Evolutionary conservation across 192 early-diverging fungal genomes (phyloP).

Genomic region (Entophlyctis luteolus): DNA sequence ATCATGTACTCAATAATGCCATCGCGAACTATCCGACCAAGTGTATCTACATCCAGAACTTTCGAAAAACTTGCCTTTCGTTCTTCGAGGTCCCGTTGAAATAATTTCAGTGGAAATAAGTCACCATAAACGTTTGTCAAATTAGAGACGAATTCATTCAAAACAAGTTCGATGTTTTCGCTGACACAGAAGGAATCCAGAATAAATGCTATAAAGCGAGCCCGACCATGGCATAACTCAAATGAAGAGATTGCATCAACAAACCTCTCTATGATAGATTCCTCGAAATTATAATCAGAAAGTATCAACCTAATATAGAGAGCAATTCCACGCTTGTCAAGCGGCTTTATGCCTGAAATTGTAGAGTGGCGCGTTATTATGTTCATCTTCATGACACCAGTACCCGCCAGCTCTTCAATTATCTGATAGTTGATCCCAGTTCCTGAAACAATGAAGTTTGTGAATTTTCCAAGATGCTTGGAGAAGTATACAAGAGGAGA

Average conservation of each 20-base stretch:
- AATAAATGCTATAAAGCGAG: conserved; percentile 36
- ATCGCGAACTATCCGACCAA: conserved; percentile 17
- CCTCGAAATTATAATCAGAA: conserved; percentile 15
- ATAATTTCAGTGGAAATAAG: conserved; percentile 34
- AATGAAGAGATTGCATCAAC: conserved; percentile 22
- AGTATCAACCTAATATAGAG: conserved; percentile 23
- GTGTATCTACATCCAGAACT: conserved; percentile 21
- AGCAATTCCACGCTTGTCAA: conserved; percentile 7
- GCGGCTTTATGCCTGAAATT: conserved; percentile 19
- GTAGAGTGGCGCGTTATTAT: neutral
- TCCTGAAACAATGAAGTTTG: conserved; percentile 29
- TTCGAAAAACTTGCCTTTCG: neutral
- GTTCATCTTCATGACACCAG: conserved; percentile 21
- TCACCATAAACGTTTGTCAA: conserved; percentile 14
- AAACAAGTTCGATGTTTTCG: conserved; percentile 29
- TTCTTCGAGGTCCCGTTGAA: conserved; percentile 26
- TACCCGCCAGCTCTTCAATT: conserved; percentile 20
- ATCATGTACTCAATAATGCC: conserved; percentile 21
- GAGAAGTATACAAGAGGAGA: conserved; percentile 30
- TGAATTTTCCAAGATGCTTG: conserved; percentile 24
- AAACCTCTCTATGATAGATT: conserved; percentile 9
- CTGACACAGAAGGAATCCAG: conserved; percentile 24
- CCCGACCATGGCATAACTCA: conserved; percentile 34
- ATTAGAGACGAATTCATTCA: conserved; percentile 18
- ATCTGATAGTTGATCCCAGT: conserved; percentile 32